A percentile compares a stretch with the other conserved stretches of the same genome.
Conservation (phyloP, 1,139 yeast species). For the Scheffersomyces titani region DNA sequence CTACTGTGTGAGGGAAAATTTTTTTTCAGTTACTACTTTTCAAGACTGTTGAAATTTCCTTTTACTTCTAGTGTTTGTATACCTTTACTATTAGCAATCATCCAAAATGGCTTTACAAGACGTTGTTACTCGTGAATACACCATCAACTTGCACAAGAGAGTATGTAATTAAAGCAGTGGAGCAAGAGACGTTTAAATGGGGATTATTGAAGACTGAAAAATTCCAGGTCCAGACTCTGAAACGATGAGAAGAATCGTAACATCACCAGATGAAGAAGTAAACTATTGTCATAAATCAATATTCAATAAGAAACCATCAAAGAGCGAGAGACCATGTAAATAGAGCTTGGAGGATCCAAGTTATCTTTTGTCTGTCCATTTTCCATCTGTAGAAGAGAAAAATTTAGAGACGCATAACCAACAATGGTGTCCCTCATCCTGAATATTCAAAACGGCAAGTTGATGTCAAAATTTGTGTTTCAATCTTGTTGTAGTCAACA, state of each 20-base stretch:
- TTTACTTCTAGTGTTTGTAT: background rate
- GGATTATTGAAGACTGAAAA: background rate
- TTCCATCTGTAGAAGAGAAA: background rate
- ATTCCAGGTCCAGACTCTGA: background rate
- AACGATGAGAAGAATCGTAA: background rate
- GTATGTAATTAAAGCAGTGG: slow-evolving; percentile 52
- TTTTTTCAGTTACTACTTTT: background rate
- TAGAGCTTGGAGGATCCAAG: background rate
- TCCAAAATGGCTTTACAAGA: slow-evolving; percentile 91
- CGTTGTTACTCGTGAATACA: slow-evolving; percentile 99
- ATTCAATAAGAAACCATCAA: background rate
- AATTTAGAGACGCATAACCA: background rate
- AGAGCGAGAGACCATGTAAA: background rate
- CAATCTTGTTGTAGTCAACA: background rate
- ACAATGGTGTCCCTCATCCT: background rate
- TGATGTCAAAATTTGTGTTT: background rate
- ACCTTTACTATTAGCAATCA: slow-evolving; percentile 13
- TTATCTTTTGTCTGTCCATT: background rate
- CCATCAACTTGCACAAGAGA: slow-evolving; percentile 99
- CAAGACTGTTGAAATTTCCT: background rate
- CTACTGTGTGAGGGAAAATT: slow-evolving; percentile 3
- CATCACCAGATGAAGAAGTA: background rate
- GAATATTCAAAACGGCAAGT: background rate
- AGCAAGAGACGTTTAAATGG: background rate
- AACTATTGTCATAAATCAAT: background rate